Percentiles rank a stretch among this genome's conserved stretches.
Evolutionary conservation across 2,329 filamentous ascomycete species (phyloP).

Genomic region (Colletotrichum brevisporum): DNA sequence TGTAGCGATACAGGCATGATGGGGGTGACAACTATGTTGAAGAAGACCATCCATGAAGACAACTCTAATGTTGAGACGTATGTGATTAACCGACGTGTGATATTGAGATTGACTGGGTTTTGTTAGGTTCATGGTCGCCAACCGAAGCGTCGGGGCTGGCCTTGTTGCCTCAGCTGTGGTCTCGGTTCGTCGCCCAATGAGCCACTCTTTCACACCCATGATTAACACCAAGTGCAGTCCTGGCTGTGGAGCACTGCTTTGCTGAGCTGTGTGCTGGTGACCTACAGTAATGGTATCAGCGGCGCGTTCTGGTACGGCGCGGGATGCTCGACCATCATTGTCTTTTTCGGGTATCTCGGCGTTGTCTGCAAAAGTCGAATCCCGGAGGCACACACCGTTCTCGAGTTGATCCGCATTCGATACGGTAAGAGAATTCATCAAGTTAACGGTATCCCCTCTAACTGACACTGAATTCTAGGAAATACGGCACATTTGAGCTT

Average conservation of each 20-base stretch:
- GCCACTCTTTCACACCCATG: background rate
- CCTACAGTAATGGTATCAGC: conserved; percentile 67
- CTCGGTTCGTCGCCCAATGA: conserved; percentile 46
- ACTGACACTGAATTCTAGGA: background rate
- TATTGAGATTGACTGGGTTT: background rate
- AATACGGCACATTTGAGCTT: conserved; percentile 62
- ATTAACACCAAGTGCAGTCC: conserved; percentile 45
- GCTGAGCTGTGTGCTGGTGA: conserved; percentile 64
- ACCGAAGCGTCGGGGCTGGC: conserved; percentile 64
- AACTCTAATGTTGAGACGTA: conserved; percentile 65
- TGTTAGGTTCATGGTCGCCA: conserved; percentile 65
- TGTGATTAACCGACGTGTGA: background rate
- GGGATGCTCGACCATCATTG: conserved; percentile 69
- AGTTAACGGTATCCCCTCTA: background rate
- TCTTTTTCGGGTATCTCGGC: conserved; percentile 64
- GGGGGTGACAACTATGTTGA: conserved; percentile 60
- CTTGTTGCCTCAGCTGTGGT: conserved; percentile 68
- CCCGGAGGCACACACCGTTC: conserved; percentile 66
- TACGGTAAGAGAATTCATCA: conserved; percentile 53
- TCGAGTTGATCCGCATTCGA: conserved; percentile 67
- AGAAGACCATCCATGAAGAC: conserved; percentile 64
- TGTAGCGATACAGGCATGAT: conserved; percentile 58
- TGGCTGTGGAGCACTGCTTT: conserved; percentile 70
- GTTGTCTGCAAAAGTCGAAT: conserved; percentile 67
- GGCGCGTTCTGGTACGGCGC: conserved; percentile 72